These are phyloP conservation scores for Aspergillus caelatus DNA, from an alignment of 2,329 filamentous ascomycete species.

Conservation along the genomic window DNA sequence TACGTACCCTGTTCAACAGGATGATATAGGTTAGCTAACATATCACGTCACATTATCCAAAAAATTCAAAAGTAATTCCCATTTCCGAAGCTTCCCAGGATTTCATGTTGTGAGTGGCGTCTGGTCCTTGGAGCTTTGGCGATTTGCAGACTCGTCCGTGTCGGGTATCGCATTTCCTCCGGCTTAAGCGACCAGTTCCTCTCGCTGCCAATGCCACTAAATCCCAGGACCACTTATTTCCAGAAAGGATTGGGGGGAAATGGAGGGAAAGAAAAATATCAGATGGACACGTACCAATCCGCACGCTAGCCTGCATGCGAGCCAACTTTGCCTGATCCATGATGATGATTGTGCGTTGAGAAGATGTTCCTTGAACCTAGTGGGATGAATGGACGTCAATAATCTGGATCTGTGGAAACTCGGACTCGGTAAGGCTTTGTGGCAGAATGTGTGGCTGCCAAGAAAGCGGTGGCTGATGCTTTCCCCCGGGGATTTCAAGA, in stretches of 20 bases:
- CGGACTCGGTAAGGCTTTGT: conserved; percentile 16
- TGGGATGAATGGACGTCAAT: conserved; percentile 18
- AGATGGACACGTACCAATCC: conserved; percentile 66
- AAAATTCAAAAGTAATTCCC: background rate
- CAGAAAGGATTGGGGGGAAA: background rate
- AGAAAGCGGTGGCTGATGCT: conserved; percentile 2
- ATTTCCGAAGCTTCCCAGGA: background rate
- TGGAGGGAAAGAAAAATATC: conserved; percentile 9
- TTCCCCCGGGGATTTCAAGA: background rate
- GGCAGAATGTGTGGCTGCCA: conserved; percentile 19
- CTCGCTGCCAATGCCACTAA: conserved; percentile 1
- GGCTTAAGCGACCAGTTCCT: conserved; percentile 4
- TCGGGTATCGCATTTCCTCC: conserved; percentile 1
- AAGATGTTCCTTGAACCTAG: conserved; percentile 19
- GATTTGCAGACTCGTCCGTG: background rate
- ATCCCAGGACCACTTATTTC: background rate
- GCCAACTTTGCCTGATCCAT: conserved; percentile 70
- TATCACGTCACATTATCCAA: conserved; percentile 1
- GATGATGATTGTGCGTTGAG: conserved; percentile 35
- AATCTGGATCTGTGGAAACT: conserved; percentile 18
- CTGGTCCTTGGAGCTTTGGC: background rate
- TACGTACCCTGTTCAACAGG: background rate
- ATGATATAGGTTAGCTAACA: background rate
- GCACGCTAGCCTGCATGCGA: conserved; percentile 66
- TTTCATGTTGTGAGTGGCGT: background rate